Percentiles rank a stretch among this genome's conserved stretches.
Evolutionary conservation across 1,284 basidiomycete species (phyloP).

Genomic region (Microbotryum scabiosae): DNA sequence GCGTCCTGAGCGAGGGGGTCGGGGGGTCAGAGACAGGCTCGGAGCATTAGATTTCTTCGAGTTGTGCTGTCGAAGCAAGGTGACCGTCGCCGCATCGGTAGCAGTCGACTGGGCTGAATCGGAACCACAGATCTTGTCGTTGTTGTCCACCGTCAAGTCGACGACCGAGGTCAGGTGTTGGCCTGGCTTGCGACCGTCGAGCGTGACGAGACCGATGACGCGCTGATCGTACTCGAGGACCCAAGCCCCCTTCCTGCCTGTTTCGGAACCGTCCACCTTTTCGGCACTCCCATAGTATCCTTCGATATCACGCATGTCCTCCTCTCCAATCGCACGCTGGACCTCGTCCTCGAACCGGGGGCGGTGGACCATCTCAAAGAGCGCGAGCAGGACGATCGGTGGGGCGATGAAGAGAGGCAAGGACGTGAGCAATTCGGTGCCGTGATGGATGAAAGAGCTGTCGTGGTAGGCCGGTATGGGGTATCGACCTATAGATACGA

Average conservation of each 20-base stretch:
- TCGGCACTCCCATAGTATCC: constrained; percentile 14
- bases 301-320: constrained; percentile 23
- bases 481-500: neutral
- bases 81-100: neutral
- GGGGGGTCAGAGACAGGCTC: constrained; percentile 4
- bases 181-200: constrained; percentile 26
- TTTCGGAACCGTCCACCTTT: neutral
- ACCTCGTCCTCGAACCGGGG: constrained; percentile 25
- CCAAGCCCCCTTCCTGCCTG: constrained; percentile 21
- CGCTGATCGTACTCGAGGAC: constrained; percentile 30
- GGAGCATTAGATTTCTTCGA: too few relatives aligned
- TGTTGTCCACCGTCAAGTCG: constrained; percentile 8
- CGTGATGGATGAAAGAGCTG: neutral
- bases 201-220: constrained; percentile 21
- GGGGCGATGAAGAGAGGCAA: constrained; percentile 22
- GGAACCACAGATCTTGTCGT: neutral
- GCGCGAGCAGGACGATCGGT: constrained; percentile 21
- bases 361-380: constrained; percentile 26
- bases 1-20: constrained; percentile 3
- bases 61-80: neutral
- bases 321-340: constrained; percentile 24
- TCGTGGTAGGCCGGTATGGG: constrained; percentile 1
- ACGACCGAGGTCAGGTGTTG: constrained; percentile 20
- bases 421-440: constrained; percentile 12
- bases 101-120: neutral